Conservation (phyloP, 2,329 filamentous ascomycete species). For the Colletotrichum limetticola region DNA sequence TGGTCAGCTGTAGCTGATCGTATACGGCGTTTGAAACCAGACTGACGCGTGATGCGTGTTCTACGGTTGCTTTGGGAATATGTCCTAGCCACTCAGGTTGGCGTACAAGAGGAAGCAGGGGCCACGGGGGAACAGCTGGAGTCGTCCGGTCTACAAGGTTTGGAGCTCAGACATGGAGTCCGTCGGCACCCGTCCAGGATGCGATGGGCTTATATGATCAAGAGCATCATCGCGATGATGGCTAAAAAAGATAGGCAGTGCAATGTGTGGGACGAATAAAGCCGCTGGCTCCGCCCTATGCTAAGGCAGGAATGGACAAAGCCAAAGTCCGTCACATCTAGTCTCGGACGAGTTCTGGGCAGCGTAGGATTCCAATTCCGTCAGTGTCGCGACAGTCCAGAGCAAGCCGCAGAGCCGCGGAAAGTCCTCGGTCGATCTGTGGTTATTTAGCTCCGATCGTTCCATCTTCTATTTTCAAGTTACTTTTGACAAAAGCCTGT, state of each 20-base stretch:
- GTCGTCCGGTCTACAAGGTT: slow-evolving; percentile 24
- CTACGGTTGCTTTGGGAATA: background rate
- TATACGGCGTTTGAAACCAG: background rate
- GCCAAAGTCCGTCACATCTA: too few species aligned
- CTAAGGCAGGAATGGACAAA: background rate
- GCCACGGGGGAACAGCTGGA: slow-evolving; percentile 11
- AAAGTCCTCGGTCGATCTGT: too few species aligned
- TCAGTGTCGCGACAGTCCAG: too few species aligned
- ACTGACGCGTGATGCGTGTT: slow-evolving; percentile 26
- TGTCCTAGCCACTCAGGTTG: background rate
- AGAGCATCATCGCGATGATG: background rate
- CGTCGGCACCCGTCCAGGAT: background rate
- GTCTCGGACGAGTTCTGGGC: too few species aligned
- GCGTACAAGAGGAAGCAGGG: background rate
- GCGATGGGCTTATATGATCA: background rate
- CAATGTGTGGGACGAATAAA: background rate
- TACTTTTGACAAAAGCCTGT: too few species aligned
- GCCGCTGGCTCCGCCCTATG: background rate
- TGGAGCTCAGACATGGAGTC: background rate
- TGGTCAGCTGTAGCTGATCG: background rate
- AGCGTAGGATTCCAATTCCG: too few species aligned
- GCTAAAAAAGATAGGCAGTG: too few species aligned
- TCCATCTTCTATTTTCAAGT: too few species aligned
- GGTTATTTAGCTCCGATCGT: too few species aligned
- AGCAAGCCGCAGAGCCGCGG: too few species aligned